Evolutionary conservation across 805 yeast genomes (phyloP), one percentile per base, ranked within the genome.

Genomic region (Saccharomyces kudriavzevii): DNA sequence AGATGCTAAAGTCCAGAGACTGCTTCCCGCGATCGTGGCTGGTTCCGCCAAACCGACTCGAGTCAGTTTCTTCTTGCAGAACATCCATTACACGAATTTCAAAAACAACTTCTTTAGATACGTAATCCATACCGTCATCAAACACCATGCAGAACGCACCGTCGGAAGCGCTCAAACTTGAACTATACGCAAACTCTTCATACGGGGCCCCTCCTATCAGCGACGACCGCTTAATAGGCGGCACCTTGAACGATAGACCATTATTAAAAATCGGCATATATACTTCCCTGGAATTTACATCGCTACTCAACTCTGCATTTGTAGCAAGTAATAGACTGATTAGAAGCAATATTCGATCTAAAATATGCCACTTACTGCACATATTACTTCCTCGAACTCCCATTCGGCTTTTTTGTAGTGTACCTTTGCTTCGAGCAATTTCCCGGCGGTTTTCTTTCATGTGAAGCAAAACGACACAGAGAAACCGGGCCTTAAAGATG

Each of bases 11-110:
- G 40, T 59, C 54, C 28, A 62, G 48, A 4, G 58, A 56, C 49
- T 66, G 70, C 45, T 59, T 60, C 17, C 67, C 67, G 22, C 53
- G 49, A 4, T 60, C 58, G n/a, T 51, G 55, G 50, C 63, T 61
- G 8, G 62, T 62, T 20, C 63, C 63, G 6, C 68, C 70, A 51
- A 61, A 62, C 29, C 70, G 51, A 24, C 50, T 52, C 22, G 54
- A 31, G 51, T 62, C 58, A 0, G 56, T 53, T 25, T 57, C 45
- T 24, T 52, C 45, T 8, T 59, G 58, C 40, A 57, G 40, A 22
- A 50, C 50, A 26, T 64, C 63, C 24, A 53, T 47, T 24, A 63
- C 60, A 10, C 53, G 48, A 5, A 65, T 45, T 47, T 52, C 49
- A 31, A 65, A 57, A 27, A 57, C 40, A 22, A 56, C 35, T 9